Evolutionary conservation across 2,329 filamentous ascomycete species (phyloP).

Genomic region (Paracamarosporium sp.): DNA sequence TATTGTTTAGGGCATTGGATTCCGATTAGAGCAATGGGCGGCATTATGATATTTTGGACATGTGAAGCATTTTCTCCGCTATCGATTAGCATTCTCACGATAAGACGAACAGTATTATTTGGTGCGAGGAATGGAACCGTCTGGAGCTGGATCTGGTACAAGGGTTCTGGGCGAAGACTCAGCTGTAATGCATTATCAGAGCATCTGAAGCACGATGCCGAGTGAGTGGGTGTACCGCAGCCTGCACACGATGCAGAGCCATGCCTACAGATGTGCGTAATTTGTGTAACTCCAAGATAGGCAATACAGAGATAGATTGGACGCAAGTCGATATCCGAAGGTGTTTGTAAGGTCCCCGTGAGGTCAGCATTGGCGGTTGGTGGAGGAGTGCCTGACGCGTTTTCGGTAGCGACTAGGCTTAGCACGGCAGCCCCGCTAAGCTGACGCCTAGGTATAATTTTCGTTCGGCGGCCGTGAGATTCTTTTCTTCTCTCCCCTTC

Average conservation of each 20-base stretch:
- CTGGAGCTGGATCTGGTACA: conserved; percentile 7
- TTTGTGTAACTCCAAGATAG: neutral
- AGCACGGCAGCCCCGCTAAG: conserved; percentile 2
- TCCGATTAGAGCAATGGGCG: conserved; percentile 29
- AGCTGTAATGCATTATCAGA: conserved; percentile 40
- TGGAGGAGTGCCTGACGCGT: neutral
- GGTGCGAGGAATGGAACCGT: conserved; percentile 15
- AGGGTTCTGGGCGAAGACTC: conserved; percentile 15
- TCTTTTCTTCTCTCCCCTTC: conserved; percentile 52
- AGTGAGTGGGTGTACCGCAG: conserved; percentile 35
- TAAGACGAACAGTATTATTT: conserved; percentile 32
- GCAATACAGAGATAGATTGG: too few relatives aligned
- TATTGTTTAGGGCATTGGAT: conserved; percentile 19
- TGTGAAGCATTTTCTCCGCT: conserved; percentile 41
- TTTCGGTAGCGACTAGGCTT: neutral
- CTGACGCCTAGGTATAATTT: conserved; percentile 25
- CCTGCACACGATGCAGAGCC: neutral
- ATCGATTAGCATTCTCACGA: conserved; percentile 44
- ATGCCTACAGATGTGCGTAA: neutral
- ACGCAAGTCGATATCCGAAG: neutral
- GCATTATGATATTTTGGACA: conserved; percentile 36
- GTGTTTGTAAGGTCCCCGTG: neutral
- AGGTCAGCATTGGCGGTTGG: neutral
- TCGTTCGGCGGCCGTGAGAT: conserved; percentile 36
- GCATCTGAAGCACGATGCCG: conserved; percentile 45